Base-by-base conservation (phyloP, 1,284 basidiomycete species). In the Hemileia vastatrix region DNA sequence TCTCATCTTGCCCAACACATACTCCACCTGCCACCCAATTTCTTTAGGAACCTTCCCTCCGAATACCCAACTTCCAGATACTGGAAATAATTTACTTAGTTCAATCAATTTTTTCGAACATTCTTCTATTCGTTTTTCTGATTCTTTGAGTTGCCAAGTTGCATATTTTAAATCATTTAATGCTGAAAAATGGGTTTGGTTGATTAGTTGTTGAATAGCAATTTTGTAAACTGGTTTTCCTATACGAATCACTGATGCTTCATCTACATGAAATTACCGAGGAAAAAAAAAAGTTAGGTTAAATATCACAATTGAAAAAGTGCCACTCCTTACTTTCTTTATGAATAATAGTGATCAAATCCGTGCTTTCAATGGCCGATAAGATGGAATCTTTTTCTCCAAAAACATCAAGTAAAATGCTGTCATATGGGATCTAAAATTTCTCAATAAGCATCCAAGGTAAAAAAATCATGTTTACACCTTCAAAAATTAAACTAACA, bases 171-270 rank as follows among this genome's bases (percentile, higher is more conserved):
- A 32, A 58, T 58, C 48, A 11, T 58, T 45, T n/a, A n/a, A 50
- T 6, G 57, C 48, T 43, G 57, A 24, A 18, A 58, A 58, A 23
- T 48, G 32, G 9, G 36, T 21, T 47, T 58, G 44, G 54, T 84
- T 78, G 0, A 89, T 85, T 1, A 97, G 81, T 33, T 83, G 80
- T 67, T 87, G 80, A 75, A 96, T 96, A 2, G 90, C 90, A 72
- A 84, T 86, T 76, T 82, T 82, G 74, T 90, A 88, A 0, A 96
- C 85, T 0, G 94, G 94, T 74, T 88, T 90, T 36, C 94, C 94
- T 0, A 94, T 89, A 48, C 83, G 81, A 65, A 98, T 88, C 2
- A 80, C 81, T 1, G 87, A 85, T 1, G 91, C 87, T n/a, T 90
- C 85, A 24, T 88, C 88, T 88, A 65, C 0, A 54, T 33, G 56